Evolutionary conservation across 805 yeast species (phyloP).

Genomic region (Saccharomycopsis sp.): DNA sequence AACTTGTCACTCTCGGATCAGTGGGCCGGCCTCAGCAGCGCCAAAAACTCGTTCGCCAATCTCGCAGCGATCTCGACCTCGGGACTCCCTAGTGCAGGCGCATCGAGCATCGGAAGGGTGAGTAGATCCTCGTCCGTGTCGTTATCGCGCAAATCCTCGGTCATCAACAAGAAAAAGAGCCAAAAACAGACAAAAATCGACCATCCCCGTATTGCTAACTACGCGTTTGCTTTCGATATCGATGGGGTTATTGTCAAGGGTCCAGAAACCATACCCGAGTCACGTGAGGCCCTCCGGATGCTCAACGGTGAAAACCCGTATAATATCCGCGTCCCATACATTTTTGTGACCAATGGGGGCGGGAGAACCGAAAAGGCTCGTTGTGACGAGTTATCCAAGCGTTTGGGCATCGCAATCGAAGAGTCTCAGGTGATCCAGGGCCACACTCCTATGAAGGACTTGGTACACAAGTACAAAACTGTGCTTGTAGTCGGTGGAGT

Average conservation of each 20-base stretch:
- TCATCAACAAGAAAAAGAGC: conserved; percentile 31
- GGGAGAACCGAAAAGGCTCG: conserved; percentile 76
- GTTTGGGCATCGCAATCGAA: conserved; percentile 55
- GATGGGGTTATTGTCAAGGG: conserved; percentile 89
- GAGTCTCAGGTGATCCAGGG: conserved; percentile 86
- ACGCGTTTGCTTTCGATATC: conserved; percentile 88
- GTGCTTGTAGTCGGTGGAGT: conserved; percentile 88
- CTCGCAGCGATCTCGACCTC: neutral
- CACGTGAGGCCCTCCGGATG: conserved; percentile 62
- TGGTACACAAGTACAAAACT: conserved; percentile 58
- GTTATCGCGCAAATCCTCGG: conserved; percentile 39
- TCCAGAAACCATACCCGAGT: conserved; percentile 77
- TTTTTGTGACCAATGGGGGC: conserved; percentile 88
- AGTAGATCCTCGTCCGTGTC: conserved; percentile 15
- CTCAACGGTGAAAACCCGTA: conserved; percentile 74
- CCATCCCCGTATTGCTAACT: conserved; percentile 68
- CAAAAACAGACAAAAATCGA: conserved; percentile 51
- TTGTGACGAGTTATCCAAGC: conserved; percentile 59
- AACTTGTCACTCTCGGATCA: conserved; percentile 67
- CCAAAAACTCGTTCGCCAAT: conserved; percentile 23
- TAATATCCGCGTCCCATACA: conserved; percentile 74
- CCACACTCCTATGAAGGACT: conserved; percentile 88
- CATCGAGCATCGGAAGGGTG: neutral
- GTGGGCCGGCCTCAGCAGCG: conserved; percentile 41
- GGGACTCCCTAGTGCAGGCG: neutral